A percentile compares a stretch with the other conserved stretches of the same genome.
Conservation (phyloP, 1,284 basidiomycete species). For the Crepidotus sp. region DNA sequence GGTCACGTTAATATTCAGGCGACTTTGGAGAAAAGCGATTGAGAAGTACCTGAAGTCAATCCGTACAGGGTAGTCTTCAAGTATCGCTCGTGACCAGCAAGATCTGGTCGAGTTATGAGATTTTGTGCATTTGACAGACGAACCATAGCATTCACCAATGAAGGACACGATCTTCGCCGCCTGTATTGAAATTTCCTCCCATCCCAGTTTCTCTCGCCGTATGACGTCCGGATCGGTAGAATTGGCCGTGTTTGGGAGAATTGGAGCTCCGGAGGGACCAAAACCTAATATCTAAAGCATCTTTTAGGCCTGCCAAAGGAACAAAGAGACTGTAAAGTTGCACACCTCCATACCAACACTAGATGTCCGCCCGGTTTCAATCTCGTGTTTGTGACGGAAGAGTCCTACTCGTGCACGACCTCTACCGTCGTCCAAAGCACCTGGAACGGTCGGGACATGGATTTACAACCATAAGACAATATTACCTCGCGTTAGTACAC, state of each 20-base stretch:
- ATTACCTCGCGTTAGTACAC: conserved; percentile 71
- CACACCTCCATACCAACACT: conserved; percentile 92
- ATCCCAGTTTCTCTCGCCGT: conserved; percentile 80
- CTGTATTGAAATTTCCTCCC: conserved; percentile 92
- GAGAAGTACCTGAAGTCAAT: conserved; percentile 65
- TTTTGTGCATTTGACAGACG: neutral
- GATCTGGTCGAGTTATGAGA: conserved; percentile 38
- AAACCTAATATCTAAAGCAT: conserved; percentile 73
- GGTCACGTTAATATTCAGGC: neutral
- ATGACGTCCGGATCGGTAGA: conserved; percentile 52
- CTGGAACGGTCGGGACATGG: conserved; percentile 28
- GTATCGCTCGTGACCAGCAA: conserved; percentile 87
- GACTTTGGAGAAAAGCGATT: neutral
- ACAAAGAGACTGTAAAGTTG: neutral
- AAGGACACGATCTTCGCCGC: conserved; percentile 94
- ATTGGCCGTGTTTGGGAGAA: conserved; percentile 57
- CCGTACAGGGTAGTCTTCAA: conserved; percentile 94
- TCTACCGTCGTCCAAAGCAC: conserved; percentile 89
- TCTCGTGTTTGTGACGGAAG: conserved; percentile 96
- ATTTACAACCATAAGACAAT: neutral
- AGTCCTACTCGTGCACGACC: conserved; percentile 88
- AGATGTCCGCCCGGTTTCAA: conserved; percentile 92
- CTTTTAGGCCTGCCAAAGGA: neutral
- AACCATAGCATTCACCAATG: conserved; percentile 48
- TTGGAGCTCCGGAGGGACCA: conserved; percentile 61